phyloP scores from a whole-genome alignment of 768 basidiomycete species.

The Termitomyces sp. region DNA sequence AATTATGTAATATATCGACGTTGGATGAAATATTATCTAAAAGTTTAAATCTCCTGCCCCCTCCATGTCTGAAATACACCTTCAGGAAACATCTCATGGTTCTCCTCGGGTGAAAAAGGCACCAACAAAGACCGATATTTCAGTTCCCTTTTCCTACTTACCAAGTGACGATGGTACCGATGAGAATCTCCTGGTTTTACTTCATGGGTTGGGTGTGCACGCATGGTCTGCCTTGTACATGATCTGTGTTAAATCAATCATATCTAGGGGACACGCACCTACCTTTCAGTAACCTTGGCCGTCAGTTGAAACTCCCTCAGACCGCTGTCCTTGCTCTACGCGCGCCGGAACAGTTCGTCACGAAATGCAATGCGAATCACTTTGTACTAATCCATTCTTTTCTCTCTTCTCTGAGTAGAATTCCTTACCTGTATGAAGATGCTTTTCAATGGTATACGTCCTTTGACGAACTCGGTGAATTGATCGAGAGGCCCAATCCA shows the following conservation, averaged over 20 bases:
- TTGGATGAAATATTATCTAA: no score
- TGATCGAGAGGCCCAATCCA: constrained; percentile 69
- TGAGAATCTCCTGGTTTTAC: constrained; percentile 77
- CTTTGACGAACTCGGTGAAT: constrained; percentile 76
- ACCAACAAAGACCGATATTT: constrained; percentile 43
- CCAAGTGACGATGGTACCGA: constrained; percentile 83
- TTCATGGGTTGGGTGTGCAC: constrained; percentile 79
- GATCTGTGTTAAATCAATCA: background rate
- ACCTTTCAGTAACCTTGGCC: constrained; percentile 75
- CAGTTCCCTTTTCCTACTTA: constrained; percentile 60
- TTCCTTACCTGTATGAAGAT: constrained; percentile 75
- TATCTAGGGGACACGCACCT: constrained; percentile 71
- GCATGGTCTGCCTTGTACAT: background rate
- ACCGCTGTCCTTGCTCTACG: constrained; percentile 81
- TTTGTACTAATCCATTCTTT: background rate
- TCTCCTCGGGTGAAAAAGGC: constrained; percentile 41
- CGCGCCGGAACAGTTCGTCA: constrained; percentile 68
- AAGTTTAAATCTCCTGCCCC: no score
- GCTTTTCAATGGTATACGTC: constrained; percentile 87
- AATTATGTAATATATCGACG: no score
- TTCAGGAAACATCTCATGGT: constrained; percentile 25
- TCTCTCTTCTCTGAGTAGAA: constrained; percentile 46
- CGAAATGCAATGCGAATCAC: background rate
- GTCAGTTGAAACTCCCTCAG: constrained; percentile 79
- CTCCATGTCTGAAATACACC: constrained; percentile 26